Conservation (phyloP, 306 rosid genomes). For the Ceratonia siliqua region DNA sequence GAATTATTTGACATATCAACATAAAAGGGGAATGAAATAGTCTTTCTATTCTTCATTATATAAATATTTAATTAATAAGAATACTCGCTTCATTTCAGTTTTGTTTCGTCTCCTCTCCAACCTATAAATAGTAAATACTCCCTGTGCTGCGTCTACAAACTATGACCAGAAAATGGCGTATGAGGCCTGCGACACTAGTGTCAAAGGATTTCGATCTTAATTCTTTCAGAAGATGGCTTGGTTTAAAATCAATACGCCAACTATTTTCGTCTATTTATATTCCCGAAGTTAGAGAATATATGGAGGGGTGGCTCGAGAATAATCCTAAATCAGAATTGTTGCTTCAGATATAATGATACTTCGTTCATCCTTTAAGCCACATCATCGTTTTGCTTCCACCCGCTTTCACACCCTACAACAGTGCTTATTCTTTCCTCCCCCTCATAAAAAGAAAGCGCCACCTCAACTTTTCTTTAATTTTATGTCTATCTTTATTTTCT, state of each 20-base stretch:
- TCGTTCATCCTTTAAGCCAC: slow-evolving; percentile 23
- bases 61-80: too few relatives aligned
- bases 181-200: too few relatives aligned
- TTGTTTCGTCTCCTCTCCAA: too few relatives aligned
- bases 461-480: not conserved
- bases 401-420: slow-evolving; percentile 12
- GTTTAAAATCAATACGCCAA: not conserved
- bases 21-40: too few relatives aligned
- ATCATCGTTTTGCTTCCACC: not conserved
- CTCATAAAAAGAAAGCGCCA: not conserved
- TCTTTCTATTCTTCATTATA: too few relatives aligned
- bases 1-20: too few relatives aligned
- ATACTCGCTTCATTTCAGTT: too few relatives aligned
- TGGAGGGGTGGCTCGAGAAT: not conserved
- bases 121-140: too few relatives aligned
- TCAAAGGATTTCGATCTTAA: too few relatives aligned
- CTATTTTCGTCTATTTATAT: not conserved
- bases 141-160: too few relatives aligned
- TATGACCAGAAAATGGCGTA: too few relatives aligned
- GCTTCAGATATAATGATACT: not conserved
- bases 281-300: not conserved
- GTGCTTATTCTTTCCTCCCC: not conserved
- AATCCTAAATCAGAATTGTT: not conserved
- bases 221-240: not conserved
- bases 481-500: not conserved